Conservation (phyloP, 805 yeast species). For the Schizosaccharomyces cryophilus region DNA sequence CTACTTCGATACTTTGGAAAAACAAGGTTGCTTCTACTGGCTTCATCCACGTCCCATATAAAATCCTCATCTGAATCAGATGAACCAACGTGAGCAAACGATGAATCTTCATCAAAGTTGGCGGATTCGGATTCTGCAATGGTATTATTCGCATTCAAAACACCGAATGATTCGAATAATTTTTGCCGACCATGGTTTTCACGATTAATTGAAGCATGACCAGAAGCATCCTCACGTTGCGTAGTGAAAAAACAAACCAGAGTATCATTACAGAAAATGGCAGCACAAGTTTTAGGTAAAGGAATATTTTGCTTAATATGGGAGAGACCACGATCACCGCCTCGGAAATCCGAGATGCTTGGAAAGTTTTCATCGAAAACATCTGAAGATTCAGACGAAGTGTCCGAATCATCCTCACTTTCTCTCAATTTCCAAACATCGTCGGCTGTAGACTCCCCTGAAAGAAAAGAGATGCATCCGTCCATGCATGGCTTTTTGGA, state of each 20-base stretch:
- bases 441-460: constrained; percentile 53
- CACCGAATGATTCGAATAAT: not conserved
- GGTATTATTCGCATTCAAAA: not conserved
- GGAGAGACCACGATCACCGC: not conserved
- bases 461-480: constrained; percentile 43
- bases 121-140: not conserved
- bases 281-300: constrained; percentile 82
- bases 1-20: not conserved
- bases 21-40: not conserved
- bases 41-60: not conserved
- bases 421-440: constrained; percentile 13
- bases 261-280: constrained; percentile 63
- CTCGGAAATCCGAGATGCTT: not conserved
- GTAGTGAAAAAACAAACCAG: constrained; percentile 59
- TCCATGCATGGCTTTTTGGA: constrained; percentile 51
- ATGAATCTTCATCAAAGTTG: not conserved
- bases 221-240: constrained; percentile 16
- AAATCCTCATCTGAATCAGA: not conserved
- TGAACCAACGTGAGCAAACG: not conserved
- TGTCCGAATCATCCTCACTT: not conserved
- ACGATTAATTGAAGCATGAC: constrained; percentile 9
- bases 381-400: constrained; percentile 1
- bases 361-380: not conserved
- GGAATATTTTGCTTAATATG: constrained; percentile 26
- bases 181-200: constrained; percentile 14